Evolutionary conservation across 257 asterid species (phyloP).

Genomic region (Plantago major): DNA sequence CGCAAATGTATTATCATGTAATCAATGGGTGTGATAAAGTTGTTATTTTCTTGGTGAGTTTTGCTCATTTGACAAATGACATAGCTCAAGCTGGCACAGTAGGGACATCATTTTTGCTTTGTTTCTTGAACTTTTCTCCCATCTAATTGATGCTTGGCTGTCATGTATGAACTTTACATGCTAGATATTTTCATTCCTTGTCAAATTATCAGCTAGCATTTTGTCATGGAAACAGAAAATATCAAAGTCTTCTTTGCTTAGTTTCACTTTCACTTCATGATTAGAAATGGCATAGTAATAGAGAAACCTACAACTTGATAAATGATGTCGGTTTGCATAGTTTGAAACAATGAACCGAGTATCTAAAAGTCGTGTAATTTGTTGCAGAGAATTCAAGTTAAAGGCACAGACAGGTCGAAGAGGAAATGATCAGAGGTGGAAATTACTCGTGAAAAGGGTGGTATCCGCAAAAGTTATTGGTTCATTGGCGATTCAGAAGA

Average conservation of each 20-base stretch:
- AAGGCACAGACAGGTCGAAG: conserved; percentile 41
- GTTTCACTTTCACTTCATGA: conserved; percentile 5
- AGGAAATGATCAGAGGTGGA: conserved; percentile 54
- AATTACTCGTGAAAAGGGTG: conserved; percentile 62
- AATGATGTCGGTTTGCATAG: not conserved
- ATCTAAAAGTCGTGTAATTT: not conserved
- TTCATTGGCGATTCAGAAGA: conserved; percentile 54
- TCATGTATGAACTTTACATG: not conserved
- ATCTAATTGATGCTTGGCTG: not conserved
- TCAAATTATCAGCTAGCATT: not conserved
- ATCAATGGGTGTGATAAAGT: conserved; percentile 7
- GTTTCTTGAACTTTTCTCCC: conserved; percentile 12
- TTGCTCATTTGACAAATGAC: conserved; percentile 10
- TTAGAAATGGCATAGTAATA: not conserved
- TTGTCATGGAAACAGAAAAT: not conserved
- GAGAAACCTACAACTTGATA: no score
- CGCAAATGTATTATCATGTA: not conserved
- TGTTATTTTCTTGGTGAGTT: conserved; percentile 5
- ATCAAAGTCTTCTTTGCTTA: not conserved
- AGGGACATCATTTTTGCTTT: conserved; percentile 13
- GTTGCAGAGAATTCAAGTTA: conserved; percentile 65
- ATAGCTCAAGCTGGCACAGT: conserved; percentile 24
- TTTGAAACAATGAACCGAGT: not conserved
- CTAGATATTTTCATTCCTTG: conserved; percentile 19
- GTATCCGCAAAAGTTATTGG: conserved; percentile 54